A percentile compares a stretch with the other conserved stretches of the same genome.
phyloP scores from a whole-genome alignment of 2,329 filamentous ascomycete species.

The Colletotrichum neosansevieriae region DNA sequence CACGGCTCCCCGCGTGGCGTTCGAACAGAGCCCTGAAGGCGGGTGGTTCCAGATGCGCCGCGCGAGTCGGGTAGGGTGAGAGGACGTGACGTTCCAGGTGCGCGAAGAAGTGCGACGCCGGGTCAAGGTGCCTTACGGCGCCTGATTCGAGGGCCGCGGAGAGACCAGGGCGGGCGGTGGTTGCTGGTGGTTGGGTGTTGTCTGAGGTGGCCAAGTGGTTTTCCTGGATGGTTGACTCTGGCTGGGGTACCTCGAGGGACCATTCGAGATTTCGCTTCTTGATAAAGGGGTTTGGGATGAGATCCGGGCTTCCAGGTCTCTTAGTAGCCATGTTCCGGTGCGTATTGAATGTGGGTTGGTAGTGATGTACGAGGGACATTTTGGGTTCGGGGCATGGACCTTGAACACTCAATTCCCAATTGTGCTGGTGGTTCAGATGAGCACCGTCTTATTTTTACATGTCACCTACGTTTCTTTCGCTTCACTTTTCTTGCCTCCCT shows the following conservation, averaged over 20 bases:
- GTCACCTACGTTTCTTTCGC: too few species aligned
- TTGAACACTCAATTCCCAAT: too few species aligned
- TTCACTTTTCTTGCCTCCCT: too few species aligned
- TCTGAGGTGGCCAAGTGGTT: too few species aligned
- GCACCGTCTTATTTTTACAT: too few species aligned
- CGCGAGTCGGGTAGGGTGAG: slow-evolving; percentile 40
- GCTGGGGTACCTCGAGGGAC: slow-evolving; percentile 48
- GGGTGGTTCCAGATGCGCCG: slow-evolving; percentile 48
- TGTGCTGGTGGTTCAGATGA: too few species aligned
- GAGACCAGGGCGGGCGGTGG: background rate
- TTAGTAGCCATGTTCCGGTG: slow-evolving; percentile 43
- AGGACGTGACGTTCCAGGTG: slow-evolving; percentile 47
- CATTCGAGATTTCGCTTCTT: slow-evolving; percentile 61
- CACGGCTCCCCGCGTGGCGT: slow-evolving; percentile 45
- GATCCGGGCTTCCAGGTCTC: slow-evolving; percentile 47
- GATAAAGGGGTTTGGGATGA: slow-evolving; percentile 60
- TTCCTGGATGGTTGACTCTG: background rate
- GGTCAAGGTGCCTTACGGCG: slow-evolving; percentile 51
- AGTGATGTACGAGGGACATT: background rate
- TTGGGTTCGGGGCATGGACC: background rate
- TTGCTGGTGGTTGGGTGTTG: background rate
- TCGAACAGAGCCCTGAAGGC: slow-evolving; percentile 54
- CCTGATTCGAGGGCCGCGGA: slow-evolving; percentile 57
- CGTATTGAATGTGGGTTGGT: background rate
- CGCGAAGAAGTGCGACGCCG: slow-evolving; percentile 53